Evolutionary conservation across 1,284 basidiomycete genomes (phyloP).

Genomic region (Tetrapyrgos nigripes): DNA sequence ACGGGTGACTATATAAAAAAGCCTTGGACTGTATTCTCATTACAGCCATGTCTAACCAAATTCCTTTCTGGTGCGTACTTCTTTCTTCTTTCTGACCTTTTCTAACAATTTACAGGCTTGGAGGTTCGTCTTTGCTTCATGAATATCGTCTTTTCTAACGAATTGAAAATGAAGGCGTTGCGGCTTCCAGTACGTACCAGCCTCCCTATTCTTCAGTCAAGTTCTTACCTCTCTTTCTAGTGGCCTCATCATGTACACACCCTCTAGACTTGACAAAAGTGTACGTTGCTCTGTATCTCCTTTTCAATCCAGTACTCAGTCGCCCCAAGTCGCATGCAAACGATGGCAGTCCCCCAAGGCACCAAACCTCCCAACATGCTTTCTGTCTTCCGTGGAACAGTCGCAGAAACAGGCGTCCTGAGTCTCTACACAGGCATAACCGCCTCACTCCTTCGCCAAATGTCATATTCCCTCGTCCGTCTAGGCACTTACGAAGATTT

Average conservation of each 20-base stretch:
- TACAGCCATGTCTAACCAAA: constrained; percentile 32
- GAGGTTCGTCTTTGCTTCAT: constrained; percentile 55
- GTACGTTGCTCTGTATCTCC: constrained; percentile 49
- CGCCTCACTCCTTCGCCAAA: constrained; percentile 87
- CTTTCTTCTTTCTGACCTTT: constrained; percentile 13
- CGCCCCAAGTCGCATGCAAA: constrained; percentile 75
- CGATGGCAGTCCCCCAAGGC: constrained; percentile 52
- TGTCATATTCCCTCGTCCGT: constrained; percentile 91
- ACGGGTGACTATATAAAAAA: no score
- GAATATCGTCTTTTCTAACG: not conserved
- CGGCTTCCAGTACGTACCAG: constrained; percentile 70
- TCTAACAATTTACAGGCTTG: constrained; percentile 58
- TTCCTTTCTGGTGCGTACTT: constrained; percentile 68
- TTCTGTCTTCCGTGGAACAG: constrained; percentile 60
- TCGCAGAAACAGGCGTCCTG: constrained; percentile 67
- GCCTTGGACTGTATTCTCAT: not conserved
- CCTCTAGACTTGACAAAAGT: constrained; percentile 89
- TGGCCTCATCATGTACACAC: constrained; percentile 88
- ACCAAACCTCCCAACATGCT: constrained; percentile 60
- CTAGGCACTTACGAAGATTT: constrained; percentile 86
- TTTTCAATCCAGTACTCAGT: not conserved
- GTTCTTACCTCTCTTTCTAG: constrained; percentile 44
- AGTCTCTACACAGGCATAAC: constrained; percentile 86
- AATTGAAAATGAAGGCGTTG: constrained; percentile 56
- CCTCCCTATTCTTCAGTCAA: constrained; percentile 5